Conservation (phyloP, 768 basidiomycete genomes). For the Hygrophoropsis aurantiaca region DNA sequence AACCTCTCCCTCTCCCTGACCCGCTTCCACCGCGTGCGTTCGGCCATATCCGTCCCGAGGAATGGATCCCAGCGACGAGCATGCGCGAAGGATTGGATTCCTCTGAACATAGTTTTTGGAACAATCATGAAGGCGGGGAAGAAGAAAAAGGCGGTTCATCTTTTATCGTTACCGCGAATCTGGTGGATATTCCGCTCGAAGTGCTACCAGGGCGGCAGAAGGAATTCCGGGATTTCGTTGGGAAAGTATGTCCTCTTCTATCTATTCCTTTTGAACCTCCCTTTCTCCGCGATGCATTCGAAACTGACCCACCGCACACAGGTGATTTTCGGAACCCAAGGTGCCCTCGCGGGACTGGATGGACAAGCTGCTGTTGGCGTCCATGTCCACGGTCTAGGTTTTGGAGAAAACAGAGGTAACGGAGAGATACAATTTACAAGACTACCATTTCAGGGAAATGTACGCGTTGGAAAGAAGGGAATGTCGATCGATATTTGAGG, state of each 20-base stretch:
- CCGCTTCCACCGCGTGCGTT: conserved; percentile 76
- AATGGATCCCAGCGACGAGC: conserved; percentile 58
- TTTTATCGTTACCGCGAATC: conserved; percentile 60
- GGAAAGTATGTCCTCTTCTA: conserved; percentile 53
- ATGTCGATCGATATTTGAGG: no score
- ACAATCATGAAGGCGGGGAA: no score
- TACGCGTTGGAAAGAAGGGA: conserved; percentile 61
- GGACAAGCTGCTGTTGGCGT: conserved; percentile 64
- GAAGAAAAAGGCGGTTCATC: conserved; percentile 53
- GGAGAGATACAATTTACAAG: conserved; percentile 58
- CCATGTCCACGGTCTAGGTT: conserved; percentile 59
- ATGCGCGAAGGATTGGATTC: conserved; percentile 39
- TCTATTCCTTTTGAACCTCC: conserved; percentile 3
- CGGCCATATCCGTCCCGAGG: conserved; percentile 68
- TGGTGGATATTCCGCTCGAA: conserved; percentile 73
- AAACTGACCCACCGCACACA: conserved; percentile 30
- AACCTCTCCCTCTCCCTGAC: conserved; percentile 44
- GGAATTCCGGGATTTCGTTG: conserved; percentile 73
- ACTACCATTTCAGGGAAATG: conserved; percentile 66
- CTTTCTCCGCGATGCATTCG: conserved; percentile 6
- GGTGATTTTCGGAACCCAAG: conserved; percentile 68
- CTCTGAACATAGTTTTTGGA: no score
- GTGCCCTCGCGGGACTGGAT: conserved; percentile 67
- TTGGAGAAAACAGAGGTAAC: conserved; percentile 34
- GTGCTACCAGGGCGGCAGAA: conserved; percentile 77